Evolutionary conservation across 2,329 filamentous ascomycete species (phyloP).

Genomic region (Beauveria sp.): DNA sequence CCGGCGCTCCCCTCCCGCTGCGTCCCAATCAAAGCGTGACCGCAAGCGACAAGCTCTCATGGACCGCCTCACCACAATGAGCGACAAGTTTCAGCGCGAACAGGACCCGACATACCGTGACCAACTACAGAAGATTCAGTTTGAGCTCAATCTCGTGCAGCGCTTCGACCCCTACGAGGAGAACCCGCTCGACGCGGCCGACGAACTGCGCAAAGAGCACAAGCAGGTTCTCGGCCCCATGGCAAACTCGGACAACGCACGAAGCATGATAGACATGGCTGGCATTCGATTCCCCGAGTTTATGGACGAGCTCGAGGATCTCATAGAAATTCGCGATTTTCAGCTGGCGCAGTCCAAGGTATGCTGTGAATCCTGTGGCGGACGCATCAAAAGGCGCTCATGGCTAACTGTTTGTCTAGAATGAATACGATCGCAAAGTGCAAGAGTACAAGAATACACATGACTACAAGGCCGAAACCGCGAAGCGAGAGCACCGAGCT

Average conservation of each 20-base stretch:
- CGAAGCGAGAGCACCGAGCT: slow-evolving; percentile 52
- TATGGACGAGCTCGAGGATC: slow-evolving; percentile 77
- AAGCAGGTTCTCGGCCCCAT: slow-evolving; percentile 36
- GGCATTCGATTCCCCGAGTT: slow-evolving; percentile 82
- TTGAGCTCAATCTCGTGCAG: slow-evolving; percentile 79
- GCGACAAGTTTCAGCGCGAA: slow-evolving; percentile 70
- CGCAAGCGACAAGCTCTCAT: slow-evolving; percentile 77
- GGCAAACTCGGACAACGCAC: slow-evolving; percentile 33
- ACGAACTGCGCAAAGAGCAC: slow-evolving; percentile 51
- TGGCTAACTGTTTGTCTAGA: slow-evolving; percentile 30
- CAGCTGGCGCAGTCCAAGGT: slow-evolving; percentile 77
- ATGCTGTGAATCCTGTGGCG: slow-evolving; percentile 23
- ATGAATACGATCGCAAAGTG: slow-evolving; percentile 55
- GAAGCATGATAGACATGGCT: slow-evolving; percentile 62
- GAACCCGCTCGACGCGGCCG: slow-evolving; percentile 64
- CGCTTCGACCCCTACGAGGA: slow-evolving; percentile 74
- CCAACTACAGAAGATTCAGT: slow-evolving; percentile 85
- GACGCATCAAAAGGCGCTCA: neutral
- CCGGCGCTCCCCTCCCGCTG: slow-evolving; percentile 28
- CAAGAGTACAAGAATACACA: slow-evolving; percentile 52
- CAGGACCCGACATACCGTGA: slow-evolving; percentile 79
- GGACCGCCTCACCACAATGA: slow-evolving; percentile 70
- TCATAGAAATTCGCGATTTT: slow-evolving; percentile 80
- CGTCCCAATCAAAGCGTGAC: slow-evolving; percentile 72
- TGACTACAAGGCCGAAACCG: slow-evolving; percentile 55